These are phyloP conservation scores for Stramenopiles sp. DNA, from an alignment of 352 stramenopile species.

Conservation along the genomic window DNA sequence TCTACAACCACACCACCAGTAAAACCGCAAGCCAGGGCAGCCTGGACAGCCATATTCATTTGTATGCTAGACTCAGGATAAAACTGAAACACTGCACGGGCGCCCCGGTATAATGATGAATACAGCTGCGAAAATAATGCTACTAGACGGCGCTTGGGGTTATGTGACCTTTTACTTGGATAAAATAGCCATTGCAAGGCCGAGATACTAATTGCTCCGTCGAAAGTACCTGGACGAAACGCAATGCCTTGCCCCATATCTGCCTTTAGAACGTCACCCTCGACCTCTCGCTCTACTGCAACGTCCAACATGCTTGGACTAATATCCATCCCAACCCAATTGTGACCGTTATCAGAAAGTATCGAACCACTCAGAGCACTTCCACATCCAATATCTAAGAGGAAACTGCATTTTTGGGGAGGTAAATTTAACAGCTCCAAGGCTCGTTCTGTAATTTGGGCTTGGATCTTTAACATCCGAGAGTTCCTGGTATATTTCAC, in stretches of 20 bases:
- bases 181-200: conserved; percentile 99
- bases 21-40: conserved; percentile 65
- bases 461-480: conserved; percentile 75
- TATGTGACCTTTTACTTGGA: conserved; percentile 87
- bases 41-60: conserved; percentile 70
- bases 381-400: conserved; percentile 90
- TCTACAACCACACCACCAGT: conserved; percentile 93
- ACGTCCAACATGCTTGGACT: conserved; percentile 94
- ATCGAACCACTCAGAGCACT: conserved; percentile 74
- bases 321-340: conserved; percentile 95
- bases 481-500: conserved; percentile 74
- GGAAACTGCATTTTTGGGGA: conserved; percentile 51
- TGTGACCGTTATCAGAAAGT: conserved; percentile 59
- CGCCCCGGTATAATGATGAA: conserved; percentile 52
- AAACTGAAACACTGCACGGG: conserved; percentile 86
- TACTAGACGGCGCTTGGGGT: conserved; percentile 68
- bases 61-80: conserved; percentile 95
- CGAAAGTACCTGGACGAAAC: conserved; percentile 89
- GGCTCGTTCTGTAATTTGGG: conserved; percentile 79
- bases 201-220: conserved; percentile 97
- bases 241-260: conserved; percentile 96
- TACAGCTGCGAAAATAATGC: conserved; percentile 88
- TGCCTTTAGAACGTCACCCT: conserved; percentile 59
- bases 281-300: conserved; percentile 70
- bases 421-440: conserved; percentile 90